Percentiles rank a stretch among this genome's conserved stretches.
phyloP scores from a whole-genome alignment of 202 grass and related monocot species.

The Eragrostis tef region DNA sequence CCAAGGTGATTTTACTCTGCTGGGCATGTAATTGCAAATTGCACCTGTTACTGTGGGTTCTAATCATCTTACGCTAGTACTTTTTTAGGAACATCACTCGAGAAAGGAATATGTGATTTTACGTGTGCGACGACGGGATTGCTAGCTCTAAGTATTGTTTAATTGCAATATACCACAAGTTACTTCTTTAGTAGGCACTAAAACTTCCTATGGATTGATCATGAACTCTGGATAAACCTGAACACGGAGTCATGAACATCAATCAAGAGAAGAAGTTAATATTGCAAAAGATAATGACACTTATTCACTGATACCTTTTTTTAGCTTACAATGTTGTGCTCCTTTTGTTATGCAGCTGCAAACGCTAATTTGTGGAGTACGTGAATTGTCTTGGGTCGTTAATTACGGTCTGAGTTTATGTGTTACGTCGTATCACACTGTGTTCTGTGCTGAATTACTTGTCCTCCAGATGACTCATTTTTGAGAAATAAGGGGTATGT shows the following conservation, averaged over 20 bases:
- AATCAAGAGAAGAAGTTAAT: background rate
- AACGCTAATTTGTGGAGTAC: background rate
- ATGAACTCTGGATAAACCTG: background rate
- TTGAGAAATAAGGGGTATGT: too few species aligned
- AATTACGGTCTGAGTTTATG: background rate
- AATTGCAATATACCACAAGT: background rate
- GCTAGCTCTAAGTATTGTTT: background rate
- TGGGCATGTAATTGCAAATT: background rate
- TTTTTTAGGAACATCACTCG: background rate
- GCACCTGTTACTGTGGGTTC: background rate
- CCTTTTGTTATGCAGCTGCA: background rate
- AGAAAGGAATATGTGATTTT: background rate
- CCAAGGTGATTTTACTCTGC: conserved; percentile 59
- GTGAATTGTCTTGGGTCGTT: background rate
- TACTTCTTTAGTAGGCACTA: background rate
- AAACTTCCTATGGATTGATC: background rate
- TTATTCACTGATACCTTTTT: conserved; percentile 1
- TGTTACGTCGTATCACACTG: too few species aligned
- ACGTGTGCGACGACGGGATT: background rate
- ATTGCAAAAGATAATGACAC: background rate
- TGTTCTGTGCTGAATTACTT: too few species aligned
- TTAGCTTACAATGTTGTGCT: background rate
- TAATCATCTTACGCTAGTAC: background rate
- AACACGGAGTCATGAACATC: conserved; percentile 10
- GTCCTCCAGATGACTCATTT: too few species aligned